Evolutionary conservation across 106 monocot genomes (phyloP).

Genomic region (Dioscorea zingiberensis): DNA sequence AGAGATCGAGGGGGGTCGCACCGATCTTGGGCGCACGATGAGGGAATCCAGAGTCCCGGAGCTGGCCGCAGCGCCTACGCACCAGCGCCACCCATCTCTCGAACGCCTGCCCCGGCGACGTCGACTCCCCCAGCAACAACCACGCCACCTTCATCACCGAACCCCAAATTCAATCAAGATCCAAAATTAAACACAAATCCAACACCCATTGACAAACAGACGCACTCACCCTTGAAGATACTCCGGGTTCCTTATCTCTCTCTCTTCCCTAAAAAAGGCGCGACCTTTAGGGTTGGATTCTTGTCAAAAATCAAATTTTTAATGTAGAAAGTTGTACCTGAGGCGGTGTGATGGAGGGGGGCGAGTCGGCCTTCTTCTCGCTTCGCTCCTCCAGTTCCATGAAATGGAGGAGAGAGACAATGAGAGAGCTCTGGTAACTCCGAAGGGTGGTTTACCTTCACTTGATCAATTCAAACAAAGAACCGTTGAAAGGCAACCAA

Average conservation of each 20-base stretch:
- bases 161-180: not conserved
- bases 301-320: not conserved
- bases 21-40: constrained; percentile 7
- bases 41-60: constrained; percentile 22
- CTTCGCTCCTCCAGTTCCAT: not conserved
- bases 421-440: not conserved
- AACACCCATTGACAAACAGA: not conserved
- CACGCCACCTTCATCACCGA: constrained; percentile 13
- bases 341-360: not conserved
- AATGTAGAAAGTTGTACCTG: not conserved
- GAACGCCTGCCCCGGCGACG: constrained; percentile 16
- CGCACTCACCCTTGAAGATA: not conserved
- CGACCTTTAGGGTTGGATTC: not conserved
- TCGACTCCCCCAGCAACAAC: constrained; percentile 23
- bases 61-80: constrained; percentile 22
- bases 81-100: constrained; percentile 50
- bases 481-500: not conserved
- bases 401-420: not conserved
- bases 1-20: constrained; percentile 6
- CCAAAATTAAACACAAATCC: not conserved
- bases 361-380: not conserved
- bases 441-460: not conserved
- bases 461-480: not conserved
- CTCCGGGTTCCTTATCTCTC: not conserved
- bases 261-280: not conserved